These are phyloP conservation scores for Pseudopediastrum boryanum DNA, from an alignment of 139 green algal genomes.

Conservation along the genomic window DNA sequence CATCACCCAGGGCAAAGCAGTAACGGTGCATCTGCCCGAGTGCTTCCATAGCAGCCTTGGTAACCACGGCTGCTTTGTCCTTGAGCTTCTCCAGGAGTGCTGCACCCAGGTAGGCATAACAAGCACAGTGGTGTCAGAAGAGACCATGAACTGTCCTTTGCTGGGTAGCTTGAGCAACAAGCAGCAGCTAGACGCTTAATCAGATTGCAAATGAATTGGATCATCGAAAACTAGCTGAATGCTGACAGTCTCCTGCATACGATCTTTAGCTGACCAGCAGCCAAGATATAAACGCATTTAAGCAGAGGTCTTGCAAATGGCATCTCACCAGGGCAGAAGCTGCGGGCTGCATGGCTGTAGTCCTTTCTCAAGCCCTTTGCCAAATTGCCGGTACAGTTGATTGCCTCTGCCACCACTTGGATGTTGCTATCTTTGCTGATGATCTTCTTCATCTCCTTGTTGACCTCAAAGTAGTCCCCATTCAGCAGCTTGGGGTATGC, in stretches of 20 bases:
- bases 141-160: neutral
- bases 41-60: conserved; percentile 57
- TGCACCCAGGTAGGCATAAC: conserved; percentile 14
- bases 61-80: conserved; percentile 88
- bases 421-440: conserved; percentile 90
- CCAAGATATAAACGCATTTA: no score
- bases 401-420: conserved; percentile 72
- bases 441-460: conserved; percentile 81
- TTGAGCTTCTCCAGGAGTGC: conserved; percentile 87
- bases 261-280: no score
- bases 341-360: conserved; percentile 61
- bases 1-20: conserved; percentile 74
- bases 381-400: conserved; percentile 60
- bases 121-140: neutral
- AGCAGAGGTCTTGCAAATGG: no score
- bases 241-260: no score
- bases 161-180: no score
- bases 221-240: no score
- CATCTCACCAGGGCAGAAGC: conserved; percentile 16
- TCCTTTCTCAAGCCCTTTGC: conserved; percentile 73
- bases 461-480: conserved; percentile 77
- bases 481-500: conserved; percentile 48
- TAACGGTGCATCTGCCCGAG: conserved; percentile 71
- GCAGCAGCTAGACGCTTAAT: no score
- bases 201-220: no score